Percentiles rank a stretch among this genome's conserved stretches.
Conservation (phyloP, 768 basidiomycete species). For the Tremella yokohamensis region DNA sequence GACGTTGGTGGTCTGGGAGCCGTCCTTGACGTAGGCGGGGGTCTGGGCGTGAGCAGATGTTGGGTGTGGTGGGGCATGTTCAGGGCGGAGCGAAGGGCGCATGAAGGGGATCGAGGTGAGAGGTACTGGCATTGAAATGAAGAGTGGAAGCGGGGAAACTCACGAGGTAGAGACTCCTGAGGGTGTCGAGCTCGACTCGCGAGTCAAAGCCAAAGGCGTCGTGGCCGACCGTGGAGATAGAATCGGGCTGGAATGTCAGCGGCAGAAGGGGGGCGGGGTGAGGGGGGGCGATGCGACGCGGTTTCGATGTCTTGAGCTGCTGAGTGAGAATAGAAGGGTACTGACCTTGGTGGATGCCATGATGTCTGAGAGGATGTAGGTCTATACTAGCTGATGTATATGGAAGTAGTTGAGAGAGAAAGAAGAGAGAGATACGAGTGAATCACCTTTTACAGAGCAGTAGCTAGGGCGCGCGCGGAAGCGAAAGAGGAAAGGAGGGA, state of each 20-base stretch:
- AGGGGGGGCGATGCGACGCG: background rate
- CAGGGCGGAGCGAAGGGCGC: background rate
- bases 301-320: background rate
- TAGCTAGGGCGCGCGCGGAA: too few species aligned
- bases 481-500: too few species aligned
- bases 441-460: too few species aligned
- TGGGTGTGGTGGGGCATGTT: background rate
- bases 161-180: slow-evolving; percentile 79
- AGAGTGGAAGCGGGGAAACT: slow-evolving; percentile 13
- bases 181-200: slow-evolving; percentile 70
- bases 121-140: background rate
- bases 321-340: background rate
- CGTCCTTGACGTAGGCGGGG: slow-evolving; percentile 44
- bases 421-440: slow-evolving; percentile 2
- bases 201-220: slow-evolving; percentile 86
- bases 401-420: background rate
- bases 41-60: slow-evolving; percentile 20
- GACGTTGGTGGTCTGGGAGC: slow-evolving; percentile 21
- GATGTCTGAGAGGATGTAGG: background rate
- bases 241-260: slow-evolving; percentile 17
- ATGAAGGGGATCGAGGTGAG: slow-evolving; percentile 1
- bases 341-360: slow-evolving; percentile 2
- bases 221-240: slow-evolving; percentile 63
- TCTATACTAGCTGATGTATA: background rate
- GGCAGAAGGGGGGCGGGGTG: background rate